These are phyloP conservation scores for Wickerhamomyces bovis DNA, from an alignment of 805 yeast species.

Conservation along the genomic window DNA sequence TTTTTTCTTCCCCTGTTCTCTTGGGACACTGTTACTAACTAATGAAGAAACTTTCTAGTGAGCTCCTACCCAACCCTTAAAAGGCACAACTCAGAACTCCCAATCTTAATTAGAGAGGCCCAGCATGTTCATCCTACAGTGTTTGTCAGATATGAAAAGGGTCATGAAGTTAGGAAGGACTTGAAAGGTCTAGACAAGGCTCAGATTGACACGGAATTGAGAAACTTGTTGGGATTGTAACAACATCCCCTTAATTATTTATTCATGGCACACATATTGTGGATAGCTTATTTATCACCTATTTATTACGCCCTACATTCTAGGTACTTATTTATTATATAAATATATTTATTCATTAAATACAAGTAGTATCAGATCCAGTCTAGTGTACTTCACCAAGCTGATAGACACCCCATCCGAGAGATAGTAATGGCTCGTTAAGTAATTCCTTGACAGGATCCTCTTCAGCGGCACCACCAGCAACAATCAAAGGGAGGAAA, in stretches of 20 bases:
- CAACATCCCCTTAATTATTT: background rate
- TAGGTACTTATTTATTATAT: slow-evolving; percentile 2
- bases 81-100: slow-evolving; percentile 57
- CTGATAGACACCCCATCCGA: slow-evolving; percentile 70
- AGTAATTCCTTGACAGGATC: slow-evolving; percentile 41
- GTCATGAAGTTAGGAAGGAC: slow-evolving; percentile 28
- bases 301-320: background rate
- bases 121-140: slow-evolving; percentile 57
- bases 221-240: slow-evolving; percentile 12
- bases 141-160: slow-evolving; percentile 59
- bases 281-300: background rate
- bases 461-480: slow-evolving; percentile 43
- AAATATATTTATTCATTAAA: slow-evolving; percentile 1
- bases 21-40: background rate
- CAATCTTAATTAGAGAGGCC: slow-evolving; percentile 76
- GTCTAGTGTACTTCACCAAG: slow-evolving; percentile 27
- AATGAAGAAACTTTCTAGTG: slow-evolving; percentile 47
- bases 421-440: slow-evolving; percentile 34
- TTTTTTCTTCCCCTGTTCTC: background rate
- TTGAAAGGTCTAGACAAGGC: slow-evolving; percentile 29
- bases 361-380: background rate
- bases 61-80: slow-evolving; percentile 60
- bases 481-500: slow-evolving; percentile 59
- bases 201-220: slow-evolving; percentile 21
- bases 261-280: background rate